These are phyloP conservation scores for Malassezia yamatoensis DNA, from an alignment of 1,284 basidiomycete genomes.

Conservation along the genomic window DNA sequence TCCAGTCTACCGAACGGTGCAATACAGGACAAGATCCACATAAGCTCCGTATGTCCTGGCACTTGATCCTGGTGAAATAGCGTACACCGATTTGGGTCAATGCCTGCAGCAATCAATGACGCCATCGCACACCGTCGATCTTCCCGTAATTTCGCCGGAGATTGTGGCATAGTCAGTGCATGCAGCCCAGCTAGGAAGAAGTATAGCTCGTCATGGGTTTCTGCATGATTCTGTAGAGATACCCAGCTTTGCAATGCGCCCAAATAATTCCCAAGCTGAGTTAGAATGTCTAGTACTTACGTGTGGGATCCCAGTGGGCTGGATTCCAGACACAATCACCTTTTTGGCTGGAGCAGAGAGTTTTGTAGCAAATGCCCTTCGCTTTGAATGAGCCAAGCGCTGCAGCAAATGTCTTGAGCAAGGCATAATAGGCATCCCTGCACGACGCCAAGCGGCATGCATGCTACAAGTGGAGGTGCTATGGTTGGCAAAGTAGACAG, in stretches of 20 bases:
- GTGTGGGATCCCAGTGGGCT: slow-evolving; percentile 75
- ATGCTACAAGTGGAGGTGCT: neutral
- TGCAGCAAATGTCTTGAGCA: too few relatives aligned
- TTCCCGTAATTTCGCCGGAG: slow-evolving; percentile 19
- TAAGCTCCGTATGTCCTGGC: slow-evolving; percentile 71
- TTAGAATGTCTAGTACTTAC: neutral
- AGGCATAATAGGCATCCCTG: neutral
- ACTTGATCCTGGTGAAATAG: slow-evolving; percentile 87
- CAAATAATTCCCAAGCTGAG: slow-evolving; percentile 80
- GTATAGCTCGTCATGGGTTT: slow-evolving; percentile 52
- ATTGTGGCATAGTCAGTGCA: slow-evolving; percentile 49
- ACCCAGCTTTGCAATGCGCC: slow-evolving; percentile 85
- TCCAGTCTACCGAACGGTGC: slow-evolving; percentile 71
- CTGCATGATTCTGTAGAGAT: slow-evolving; percentile 59
- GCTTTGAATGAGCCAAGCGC: neutral
- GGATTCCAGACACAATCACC: slow-evolving; percentile 66
- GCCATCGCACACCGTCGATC: slow-evolving; percentile 66
- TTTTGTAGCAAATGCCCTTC: too few relatives aligned
- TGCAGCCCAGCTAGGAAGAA: slow-evolving; percentile 71
- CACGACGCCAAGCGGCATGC: neutral
- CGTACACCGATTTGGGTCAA: slow-evolving; percentile 66
- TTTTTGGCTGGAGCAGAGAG: too few relatives aligned
- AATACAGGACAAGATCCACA: slow-evolving; percentile 79
- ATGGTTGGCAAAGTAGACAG: too few relatives aligned
- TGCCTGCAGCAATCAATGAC: slow-evolving; percentile 69